These are phyloP conservation scores for Podospora pseudopauciseta DNA, from an alignment of 495 filamentous ascomycete genomes.

Conservation along the genomic window DNA sequence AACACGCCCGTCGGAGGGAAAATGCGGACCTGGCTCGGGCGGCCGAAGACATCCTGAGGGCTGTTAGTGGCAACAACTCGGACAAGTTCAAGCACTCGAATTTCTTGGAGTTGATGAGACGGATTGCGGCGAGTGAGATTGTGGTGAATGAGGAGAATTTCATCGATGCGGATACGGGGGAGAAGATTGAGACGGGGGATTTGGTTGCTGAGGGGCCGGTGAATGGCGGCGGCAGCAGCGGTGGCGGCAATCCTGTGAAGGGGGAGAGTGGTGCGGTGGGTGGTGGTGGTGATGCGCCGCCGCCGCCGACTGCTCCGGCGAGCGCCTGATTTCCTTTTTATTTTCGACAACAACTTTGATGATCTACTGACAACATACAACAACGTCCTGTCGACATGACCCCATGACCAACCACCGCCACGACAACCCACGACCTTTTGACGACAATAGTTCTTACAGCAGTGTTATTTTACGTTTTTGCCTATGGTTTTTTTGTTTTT, in stretches of 20 bases:
- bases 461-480: slow-evolving; percentile 1
- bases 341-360: no score
- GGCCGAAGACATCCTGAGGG: slow-evolving; percentile 38
- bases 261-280: background rate
- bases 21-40: slow-evolving; percentile 38
- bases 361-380: background rate
- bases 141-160: slow-evolving; percentile 39
- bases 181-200: slow-evolving; percentile 13
- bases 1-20: slow-evolving; percentile 10
- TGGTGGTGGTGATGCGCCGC: no score
- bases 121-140: slow-evolving; percentile 38
- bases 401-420: no score
- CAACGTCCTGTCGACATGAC: background rate
- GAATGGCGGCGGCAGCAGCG: no score
- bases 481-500: background rate
- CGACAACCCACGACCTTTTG: background rate
- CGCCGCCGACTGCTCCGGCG: background rate
- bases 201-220: background rate
- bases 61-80: slow-evolving; percentile 35
- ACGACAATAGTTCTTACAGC: background rate
- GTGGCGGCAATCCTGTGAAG: background rate
- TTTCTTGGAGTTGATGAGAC: slow-evolving; percentile 44
- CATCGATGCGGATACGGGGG: slow-evolving; percentile 33
- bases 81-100: slow-evolving; percentile 45
- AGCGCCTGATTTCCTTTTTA: background rate